Conservation (phyloP, 2,329 filamentous ascomycete genomes). For the Ceratocystis albifundus region DNA sequence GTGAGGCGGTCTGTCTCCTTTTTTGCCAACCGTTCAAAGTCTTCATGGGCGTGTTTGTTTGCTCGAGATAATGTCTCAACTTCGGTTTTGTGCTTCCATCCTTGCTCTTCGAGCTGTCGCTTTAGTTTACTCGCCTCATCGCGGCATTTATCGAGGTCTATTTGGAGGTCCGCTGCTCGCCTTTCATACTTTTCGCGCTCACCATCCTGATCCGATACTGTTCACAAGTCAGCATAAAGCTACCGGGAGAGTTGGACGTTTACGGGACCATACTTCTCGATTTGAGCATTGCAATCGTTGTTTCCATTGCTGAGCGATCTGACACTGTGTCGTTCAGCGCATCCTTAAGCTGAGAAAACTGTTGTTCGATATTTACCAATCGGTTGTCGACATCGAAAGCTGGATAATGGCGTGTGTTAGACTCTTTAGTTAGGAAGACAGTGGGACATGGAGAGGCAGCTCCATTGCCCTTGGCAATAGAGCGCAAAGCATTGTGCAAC, state of each 20-base stretch:
- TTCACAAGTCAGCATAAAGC: not conserved
- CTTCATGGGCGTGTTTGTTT: slow-evolving; percentile 46
- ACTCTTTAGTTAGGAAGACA: slow-evolving; percentile 53
- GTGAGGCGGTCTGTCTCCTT: slow-evolving; percentile 47
- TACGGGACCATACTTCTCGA: slow-evolving; percentile 50
- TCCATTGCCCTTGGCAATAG: slow-evolving; percentile 22
- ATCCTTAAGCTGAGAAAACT: slow-evolving; percentile 60
- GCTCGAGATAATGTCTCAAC: slow-evolving; percentile 44
- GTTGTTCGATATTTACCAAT: slow-evolving; percentile 62
- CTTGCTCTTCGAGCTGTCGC: slow-evolving; percentile 30
- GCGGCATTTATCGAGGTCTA: slow-evolving; percentile 31
- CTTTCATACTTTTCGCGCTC: slow-evolving; percentile 37
- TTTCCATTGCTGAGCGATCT: slow-evolving; percentile 59
- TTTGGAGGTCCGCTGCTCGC: slow-evolving; percentile 53
- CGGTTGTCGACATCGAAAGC: slow-evolving; percentile 70
- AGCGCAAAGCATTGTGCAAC: slow-evolving; percentile 24
- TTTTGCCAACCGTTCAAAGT: slow-evolving; percentile 39
- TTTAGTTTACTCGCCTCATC: slow-evolving; percentile 45
- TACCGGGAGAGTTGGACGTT: no score
- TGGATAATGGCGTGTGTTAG: slow-evolving; percentile 54
- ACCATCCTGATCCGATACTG: slow-evolving; percentile 41
- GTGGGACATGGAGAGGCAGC: slow-evolving; percentile 22
- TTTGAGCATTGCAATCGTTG: slow-evolving; percentile 63
- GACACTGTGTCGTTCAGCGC: slow-evolving; percentile 58
- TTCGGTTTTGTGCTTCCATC: slow-evolving; percentile 38